phyloP scores from a whole-genome alignment of 1,139 yeast genomes.

The Yamadazyma buinensis region DNA sequence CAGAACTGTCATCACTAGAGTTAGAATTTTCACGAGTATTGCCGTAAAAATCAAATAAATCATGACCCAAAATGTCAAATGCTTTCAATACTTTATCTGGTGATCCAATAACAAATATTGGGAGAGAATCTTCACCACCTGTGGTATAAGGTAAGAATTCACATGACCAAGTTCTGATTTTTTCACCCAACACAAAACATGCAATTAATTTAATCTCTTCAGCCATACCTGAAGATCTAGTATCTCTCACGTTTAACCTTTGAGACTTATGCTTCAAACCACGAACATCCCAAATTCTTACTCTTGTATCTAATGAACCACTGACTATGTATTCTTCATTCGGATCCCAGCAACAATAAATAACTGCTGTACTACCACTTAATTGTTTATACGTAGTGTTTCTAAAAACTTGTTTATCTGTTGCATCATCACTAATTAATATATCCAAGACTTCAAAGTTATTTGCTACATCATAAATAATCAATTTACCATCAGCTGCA shows the following conservation, averaged over 20 bases:
- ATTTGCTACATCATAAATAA: slow-evolving; percentile 62
- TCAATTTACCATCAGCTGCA: slow-evolving; percentile 62
- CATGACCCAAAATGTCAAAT: slow-evolving; percentile 47
- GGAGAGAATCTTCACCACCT: slow-evolving; percentile 20
- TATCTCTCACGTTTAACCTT: slow-evolving; percentile 22
- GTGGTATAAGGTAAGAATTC: slow-evolving; percentile 57
- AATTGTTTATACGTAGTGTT: slow-evolving; percentile 23
- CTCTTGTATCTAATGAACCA: slow-evolving; percentile 64
- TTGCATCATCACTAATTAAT: slow-evolving; percentile 28
- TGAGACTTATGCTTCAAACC: slow-evolving; percentile 19
- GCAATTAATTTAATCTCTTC: slow-evolving; percentile 21
- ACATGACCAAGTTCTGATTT: slow-evolving; percentile 56
- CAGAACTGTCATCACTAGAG: slow-evolving; percentile 11
- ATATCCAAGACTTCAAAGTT: slow-evolving; percentile 44
- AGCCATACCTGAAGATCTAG: slow-evolving; percentile 17
- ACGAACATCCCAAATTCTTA: slow-evolving; percentile 64
- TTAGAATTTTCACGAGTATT: slow-evolving; percentile 28
- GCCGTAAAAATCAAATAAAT: slow-evolving; percentile 42
- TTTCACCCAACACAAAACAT: slow-evolving; percentile 40
- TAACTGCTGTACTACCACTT: slow-evolving; percentile 48
- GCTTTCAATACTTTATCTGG: slow-evolving; percentile 72
- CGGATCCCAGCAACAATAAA: slow-evolving; percentile 72
- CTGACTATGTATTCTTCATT: slow-evolving; percentile 64
- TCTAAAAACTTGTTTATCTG: slow-evolving; percentile 28
- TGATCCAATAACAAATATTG: slow-evolving; percentile 67